phyloP scores from a whole-genome alignment of 352 stramenopile species.

The Albugo candida region DNA sequence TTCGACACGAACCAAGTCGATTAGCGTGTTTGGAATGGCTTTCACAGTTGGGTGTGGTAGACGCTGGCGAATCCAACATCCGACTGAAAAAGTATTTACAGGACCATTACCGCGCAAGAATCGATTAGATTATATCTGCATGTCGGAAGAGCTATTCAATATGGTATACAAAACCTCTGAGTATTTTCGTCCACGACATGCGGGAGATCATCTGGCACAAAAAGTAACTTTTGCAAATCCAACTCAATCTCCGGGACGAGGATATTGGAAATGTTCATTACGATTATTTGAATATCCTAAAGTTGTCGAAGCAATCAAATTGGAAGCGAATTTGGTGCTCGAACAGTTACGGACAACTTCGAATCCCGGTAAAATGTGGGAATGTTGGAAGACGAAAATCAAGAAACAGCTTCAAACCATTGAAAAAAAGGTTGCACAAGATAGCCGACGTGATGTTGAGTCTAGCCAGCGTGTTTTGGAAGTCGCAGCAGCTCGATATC shows the following conservation, averaged over 20 bases:
- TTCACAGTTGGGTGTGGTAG: constrained; percentile 3
- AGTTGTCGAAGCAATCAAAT: constrained; percentile 1
- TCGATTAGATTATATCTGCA: constrained; percentile 11
- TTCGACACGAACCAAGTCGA: not conserved
- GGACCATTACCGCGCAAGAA: constrained; percentile 5
- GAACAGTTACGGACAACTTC: not conserved
- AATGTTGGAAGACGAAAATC: constrained; percentile 5
- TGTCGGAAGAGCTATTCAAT: not conserved
- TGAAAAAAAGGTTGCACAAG: no score
- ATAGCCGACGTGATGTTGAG: no score
- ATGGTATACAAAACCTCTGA: no score
- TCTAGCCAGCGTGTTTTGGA: no score
- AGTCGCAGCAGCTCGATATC: no score
- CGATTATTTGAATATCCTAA: constrained; percentile 4
- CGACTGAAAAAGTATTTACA: not conserved
- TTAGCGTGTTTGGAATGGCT: constrained; percentile 4
- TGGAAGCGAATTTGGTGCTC: constrained; percentile 1
- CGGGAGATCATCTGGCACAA: no score
- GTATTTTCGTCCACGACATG: no score
- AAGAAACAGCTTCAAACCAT: not conserved
- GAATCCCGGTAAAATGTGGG: constrained; percentile 6
- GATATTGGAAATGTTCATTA: no score
- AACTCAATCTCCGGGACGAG: no score
- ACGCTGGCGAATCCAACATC: constrained; percentile 8
- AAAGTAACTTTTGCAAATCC: no score